Evolutionary conservation across 345 rosid genomes (phyloP), one percentile per base, ranked within the genome.

Genomic region (Geranium brycei): DNA sequence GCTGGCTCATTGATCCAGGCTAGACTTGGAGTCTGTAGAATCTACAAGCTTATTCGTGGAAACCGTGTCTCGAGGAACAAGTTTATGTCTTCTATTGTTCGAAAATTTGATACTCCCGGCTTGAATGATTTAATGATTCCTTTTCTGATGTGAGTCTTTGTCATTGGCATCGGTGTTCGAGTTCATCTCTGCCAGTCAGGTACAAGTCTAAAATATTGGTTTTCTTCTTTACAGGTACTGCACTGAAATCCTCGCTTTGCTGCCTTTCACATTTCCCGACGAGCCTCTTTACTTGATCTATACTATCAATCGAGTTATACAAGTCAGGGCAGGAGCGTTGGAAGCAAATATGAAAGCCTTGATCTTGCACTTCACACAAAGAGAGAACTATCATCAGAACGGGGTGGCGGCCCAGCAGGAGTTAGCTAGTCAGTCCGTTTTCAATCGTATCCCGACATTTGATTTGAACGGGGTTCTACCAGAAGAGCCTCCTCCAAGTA

Each of bases 241-340:
- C 80, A 85, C 97, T 38, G 99, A 95, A 75, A 82, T 89, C 62
- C 97, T 95, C 77, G 97, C 96, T 61, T 76, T 82, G 65, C 83
- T 95, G 66, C 99, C 97, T 31, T 95, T 95, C 74, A 81, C 99
- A 63, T 62, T 76, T 40, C 97, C 95, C n/a, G 99, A 95, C 77
- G 99, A 95, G 70, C 99, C 99, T 1, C 96, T 95, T 66, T 88
- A 95, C 84, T 77, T 95, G 77, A 77, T 95, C 59, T 91, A 91
- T 68, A 58, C 92, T 23, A 88, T 95, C 75, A 95, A 95, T 78
- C 87, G 99, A 79, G 78, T 95, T 62, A 77, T 88, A 67, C 99
- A 91, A 81, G 92, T 91, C 60, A 84, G 99, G 69, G 91, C 91
- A 57, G 99, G 97, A 56, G 85, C 92, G 62, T 72, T 91, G 32